Evolutionary conservation across 2,329 filamentous ascomycete genomes (phyloP).

Genomic region (Tolypocladium cylindrosporum): DNA sequence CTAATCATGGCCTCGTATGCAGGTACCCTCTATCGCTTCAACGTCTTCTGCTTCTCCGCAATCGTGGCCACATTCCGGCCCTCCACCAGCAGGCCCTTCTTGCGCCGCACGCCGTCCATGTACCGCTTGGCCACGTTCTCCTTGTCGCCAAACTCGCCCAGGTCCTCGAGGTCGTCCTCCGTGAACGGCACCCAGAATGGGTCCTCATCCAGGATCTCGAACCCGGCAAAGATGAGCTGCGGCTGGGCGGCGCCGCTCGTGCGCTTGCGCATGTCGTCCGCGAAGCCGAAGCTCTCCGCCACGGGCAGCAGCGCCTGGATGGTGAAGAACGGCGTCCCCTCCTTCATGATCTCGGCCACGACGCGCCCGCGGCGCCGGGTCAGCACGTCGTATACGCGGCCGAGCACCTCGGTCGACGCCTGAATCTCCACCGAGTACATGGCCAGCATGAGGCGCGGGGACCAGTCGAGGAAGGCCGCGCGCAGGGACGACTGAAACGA

Average conservation of each 20-base stretch:
- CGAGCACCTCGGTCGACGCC: conserved; percentile 88
- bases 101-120: conserved; percentile 76
- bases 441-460: conserved; percentile 83
- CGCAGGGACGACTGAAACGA: conserved; percentile 76
- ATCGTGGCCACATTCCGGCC: conserved; percentile 68
- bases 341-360: conserved; percentile 82
- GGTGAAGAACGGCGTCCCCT: conserved; percentile 93
- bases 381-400: conserved; percentile 95
- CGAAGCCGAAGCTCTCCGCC: conserved; percentile 91
- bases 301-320: conserved; percentile 83
- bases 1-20: neutral
- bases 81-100: conserved; percentile 83
- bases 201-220: conserved; percentile 87
- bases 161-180: conserved; percentile 90
- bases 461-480: conserved; percentile 89
- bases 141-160: conserved; percentile 84
- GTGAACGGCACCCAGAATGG: conserved; percentile 97
- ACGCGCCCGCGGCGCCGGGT: conserved; percentile 85
- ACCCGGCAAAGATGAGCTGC: conserved; percentile 88
- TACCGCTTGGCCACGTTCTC: conserved; percentile 96
- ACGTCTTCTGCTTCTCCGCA: conserved; percentile 81
- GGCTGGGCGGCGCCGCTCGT: conserved; percentile 85
- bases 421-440: conserved; percentile 99
- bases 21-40: conserved; percentile 41
- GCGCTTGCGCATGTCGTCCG: conserved; percentile 90